These are phyloP conservation scores for Zygoascus ofunaensis DNA, from an alignment of 805 yeast species.

Conservation along the genomic window DNA sequence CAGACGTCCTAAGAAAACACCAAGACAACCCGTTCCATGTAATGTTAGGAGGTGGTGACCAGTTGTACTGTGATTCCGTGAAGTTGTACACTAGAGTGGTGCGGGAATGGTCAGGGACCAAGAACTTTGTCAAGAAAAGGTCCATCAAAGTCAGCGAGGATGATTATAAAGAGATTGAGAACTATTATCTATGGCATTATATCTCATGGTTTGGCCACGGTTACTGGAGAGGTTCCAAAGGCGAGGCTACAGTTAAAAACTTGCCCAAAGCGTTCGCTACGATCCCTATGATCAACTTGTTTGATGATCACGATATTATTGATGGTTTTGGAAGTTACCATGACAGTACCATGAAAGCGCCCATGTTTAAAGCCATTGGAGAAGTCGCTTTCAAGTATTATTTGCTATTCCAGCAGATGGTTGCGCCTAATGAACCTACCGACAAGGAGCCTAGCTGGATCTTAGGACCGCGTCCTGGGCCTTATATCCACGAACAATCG, in stretches of 20 bases:
- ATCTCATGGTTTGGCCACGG: conserved; percentile 87
- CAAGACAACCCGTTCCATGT: conserved; percentile 64
- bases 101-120: conserved; percentile 53
- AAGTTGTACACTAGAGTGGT: conserved; percentile 43
- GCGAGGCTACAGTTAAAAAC: conserved; percentile 55
- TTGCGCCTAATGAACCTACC: conserved; percentile 35
- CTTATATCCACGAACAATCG: conserved; percentile 55
- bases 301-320: conserved; percentile 92
- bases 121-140: conserved; percentile 38
- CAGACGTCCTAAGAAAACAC: conserved; percentile 68
- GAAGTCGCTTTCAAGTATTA: conserved; percentile 74
- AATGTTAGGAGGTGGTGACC: conserved; percentile 98
- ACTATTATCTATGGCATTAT: conserved; percentile 66
- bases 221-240: conserved; percentile 62
- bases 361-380: conserved; percentile 65
- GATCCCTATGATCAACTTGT: conserved; percentile 80
- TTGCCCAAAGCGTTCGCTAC: conserved; percentile 70
- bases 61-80: conserved; percentile 79
- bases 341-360: conserved; percentile 62
- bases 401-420: conserved; percentile 86
- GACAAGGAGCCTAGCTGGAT: conserved; percentile 53
- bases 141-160: conserved; percentile 38
- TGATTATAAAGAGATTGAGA: conserved; percentile 45
- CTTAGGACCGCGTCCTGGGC: conserved; percentile 48
- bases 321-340: conserved; percentile 92